A percentile compares a stretch with the other conserved stretches of the same genome.
Conservation (phyloP, 352 stramenopile species). For the Pythium vanterpoolii region DNA sequence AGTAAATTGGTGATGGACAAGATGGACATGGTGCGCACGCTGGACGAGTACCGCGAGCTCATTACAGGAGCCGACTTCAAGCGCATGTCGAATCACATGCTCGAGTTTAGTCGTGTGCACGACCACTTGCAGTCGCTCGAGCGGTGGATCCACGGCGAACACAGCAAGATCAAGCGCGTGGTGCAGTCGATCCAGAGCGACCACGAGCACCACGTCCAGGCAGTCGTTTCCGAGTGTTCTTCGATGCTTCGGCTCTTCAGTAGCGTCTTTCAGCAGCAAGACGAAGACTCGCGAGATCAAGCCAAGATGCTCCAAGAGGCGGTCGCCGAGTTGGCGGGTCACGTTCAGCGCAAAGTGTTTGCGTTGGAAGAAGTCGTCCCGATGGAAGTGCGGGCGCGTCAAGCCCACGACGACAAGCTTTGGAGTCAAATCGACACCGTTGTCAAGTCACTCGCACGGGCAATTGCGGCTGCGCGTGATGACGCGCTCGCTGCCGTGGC, state of each 20-base stretch:
- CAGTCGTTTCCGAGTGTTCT: constrained; percentile 32
- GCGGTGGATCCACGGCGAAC: constrained; percentile 51
- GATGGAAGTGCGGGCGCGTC: constrained; percentile 56
- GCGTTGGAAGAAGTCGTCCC: constrained; percentile 62
- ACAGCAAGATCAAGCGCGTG: constrained; percentile 45
- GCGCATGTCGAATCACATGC: constrained; percentile 42
- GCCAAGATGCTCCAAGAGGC: constrained; percentile 32
- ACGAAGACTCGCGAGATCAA: constrained; percentile 32
- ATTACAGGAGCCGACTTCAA: constrained; percentile 43
- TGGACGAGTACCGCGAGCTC: constrained; percentile 56
- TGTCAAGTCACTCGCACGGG: constrained; percentile 31
- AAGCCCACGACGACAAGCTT: constrained; percentile 59
- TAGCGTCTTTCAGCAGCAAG: constrained; percentile 27
- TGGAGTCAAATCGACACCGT: constrained; percentile 37
- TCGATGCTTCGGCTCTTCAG: constrained; percentile 30
- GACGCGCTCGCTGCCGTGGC: constrained; percentile 23
- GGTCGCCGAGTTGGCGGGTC: constrained; percentile 28
- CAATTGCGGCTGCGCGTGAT: constrained; percentile 28
- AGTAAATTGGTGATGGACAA: constrained; percentile 45
- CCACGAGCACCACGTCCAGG: constrained; percentile 35
- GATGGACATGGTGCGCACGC: constrained; percentile 39
- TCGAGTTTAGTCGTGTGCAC: constrained; percentile 50
- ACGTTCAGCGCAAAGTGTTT: constrained; percentile 41
- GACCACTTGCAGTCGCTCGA: constrained; percentile 60
- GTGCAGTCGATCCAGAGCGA: constrained; percentile 39